These are phyloP conservation scores for Xylariaceae sp. DNA, from an alignment of 2,329 filamentous ascomycete genomes.

Conservation along the genomic window DNA sequence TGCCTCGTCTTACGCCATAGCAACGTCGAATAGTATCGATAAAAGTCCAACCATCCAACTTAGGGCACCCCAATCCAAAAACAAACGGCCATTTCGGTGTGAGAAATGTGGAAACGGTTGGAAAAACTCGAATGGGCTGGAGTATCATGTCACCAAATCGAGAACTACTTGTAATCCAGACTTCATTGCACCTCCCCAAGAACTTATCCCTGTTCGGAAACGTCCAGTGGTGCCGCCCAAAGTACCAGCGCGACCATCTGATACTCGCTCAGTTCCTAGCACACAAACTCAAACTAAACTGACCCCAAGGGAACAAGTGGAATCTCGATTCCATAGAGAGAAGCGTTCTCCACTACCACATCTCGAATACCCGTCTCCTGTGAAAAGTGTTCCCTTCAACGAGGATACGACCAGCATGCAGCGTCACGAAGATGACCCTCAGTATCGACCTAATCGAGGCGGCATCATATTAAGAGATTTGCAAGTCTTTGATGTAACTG, in stretches of 20 bases:
- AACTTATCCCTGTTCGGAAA: slow-evolving; percentile 27
- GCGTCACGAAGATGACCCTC: not conserved
- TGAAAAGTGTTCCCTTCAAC: not conserved
- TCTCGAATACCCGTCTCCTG: not conserved
- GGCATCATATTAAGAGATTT: slow-evolving; percentile 34
- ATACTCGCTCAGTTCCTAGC: not conserved
- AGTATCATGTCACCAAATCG: slow-evolving; percentile 64
- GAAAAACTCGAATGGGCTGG: slow-evolving; percentile 64
- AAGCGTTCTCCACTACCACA: not conserved
- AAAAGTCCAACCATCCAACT: not conserved
- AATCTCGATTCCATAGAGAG: slow-evolving; percentile 12
- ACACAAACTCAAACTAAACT: not conserved
- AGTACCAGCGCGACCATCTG: slow-evolving; percentile 2
- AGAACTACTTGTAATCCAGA: slow-evolving; percentile 59
- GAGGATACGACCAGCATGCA: not conserved
- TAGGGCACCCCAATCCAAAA: slow-evolving; percentile 4
- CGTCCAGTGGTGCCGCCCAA: slow-evolving; percentile 12
- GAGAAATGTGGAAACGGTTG: slow-evolving; percentile 59
- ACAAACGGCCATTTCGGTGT: slow-evolving; percentile 49
- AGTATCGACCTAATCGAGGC: slow-evolving; percentile 9
- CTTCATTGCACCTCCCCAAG: slow-evolving; percentile 42
- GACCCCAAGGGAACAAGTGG: slow-evolving; percentile 20
- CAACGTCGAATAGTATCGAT: slow-evolving; percentile 18
- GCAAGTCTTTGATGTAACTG: slow-evolving; percentile 33
- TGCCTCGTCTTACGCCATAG: not conserved